phyloP scores from a whole-genome alignment of 2,329 filamentous ascomycete genomes.

The Aspergillus sclerotialis region DNA sequence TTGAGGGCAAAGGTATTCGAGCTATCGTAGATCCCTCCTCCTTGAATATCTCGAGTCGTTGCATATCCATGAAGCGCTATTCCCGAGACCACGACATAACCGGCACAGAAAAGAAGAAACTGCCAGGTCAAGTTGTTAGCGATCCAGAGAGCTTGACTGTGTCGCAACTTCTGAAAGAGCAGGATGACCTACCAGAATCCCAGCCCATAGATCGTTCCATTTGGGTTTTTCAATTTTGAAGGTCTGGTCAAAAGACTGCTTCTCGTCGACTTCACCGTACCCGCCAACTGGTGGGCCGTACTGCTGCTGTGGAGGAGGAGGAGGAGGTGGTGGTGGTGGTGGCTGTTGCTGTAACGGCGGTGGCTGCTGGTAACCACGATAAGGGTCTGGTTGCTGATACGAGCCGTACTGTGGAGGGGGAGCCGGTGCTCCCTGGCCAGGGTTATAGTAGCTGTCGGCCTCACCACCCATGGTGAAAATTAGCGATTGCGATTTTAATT shows the following conservation, averaged over 20 bases:
- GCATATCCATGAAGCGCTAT: constrained; percentile 70
- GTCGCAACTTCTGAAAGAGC: no score
- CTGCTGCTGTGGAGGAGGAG: constrained; percentile 20
- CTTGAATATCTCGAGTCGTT: constrained; percentile 55
- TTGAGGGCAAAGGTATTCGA: constrained; percentile 62
- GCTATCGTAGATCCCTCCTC: constrained; percentile 66
- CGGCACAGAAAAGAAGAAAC: constrained; percentile 64
- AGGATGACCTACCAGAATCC: constrained; percentile 62
- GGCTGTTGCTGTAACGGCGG: constrained; percentile 15
- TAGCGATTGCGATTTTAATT: no score
- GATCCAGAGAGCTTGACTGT: neutral
- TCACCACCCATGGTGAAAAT: constrained; percentile 32
- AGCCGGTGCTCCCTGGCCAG: constrained; percentile 17
- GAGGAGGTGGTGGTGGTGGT: constrained; percentile 7
- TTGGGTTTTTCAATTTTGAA: constrained; percentile 82
- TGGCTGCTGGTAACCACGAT: constrained; percentile 11
- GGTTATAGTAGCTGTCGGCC: constrained; percentile 30
- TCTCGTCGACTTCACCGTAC: constrained; percentile 30
- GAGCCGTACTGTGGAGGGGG: no score
- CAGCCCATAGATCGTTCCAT: constrained; percentile 87
- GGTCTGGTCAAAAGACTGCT: constrained; percentile 70
- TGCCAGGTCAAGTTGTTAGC: constrained; percentile 21
- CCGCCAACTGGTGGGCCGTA: constrained; percentile 34
- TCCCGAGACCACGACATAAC: constrained; percentile 70
- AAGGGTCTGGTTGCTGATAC: constrained; percentile 6